Evolutionary conservation across 1,284 basidiomycete genomes (phyloP).

Genomic region (Trichosporon ovoides): DNA sequence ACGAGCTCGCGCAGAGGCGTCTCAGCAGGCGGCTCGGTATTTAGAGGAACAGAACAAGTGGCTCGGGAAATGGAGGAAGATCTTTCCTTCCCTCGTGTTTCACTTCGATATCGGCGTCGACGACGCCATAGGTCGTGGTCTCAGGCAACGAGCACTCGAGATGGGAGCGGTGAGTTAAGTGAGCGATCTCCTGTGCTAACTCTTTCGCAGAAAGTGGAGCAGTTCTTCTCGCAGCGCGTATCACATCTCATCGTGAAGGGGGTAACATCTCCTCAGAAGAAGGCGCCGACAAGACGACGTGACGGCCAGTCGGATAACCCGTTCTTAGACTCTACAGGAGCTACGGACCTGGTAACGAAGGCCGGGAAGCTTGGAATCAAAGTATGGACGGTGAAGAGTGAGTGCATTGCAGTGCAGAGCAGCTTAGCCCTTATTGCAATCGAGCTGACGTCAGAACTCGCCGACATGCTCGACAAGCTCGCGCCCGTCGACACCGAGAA

Average conservation of each 20-base stretch:
- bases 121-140: conserved; percentile 51
- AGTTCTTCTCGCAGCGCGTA: conserved; percentile 78
- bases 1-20: conserved; percentile 14
- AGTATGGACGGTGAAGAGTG: conserved; percentile 77
- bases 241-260: conserved; percentile 67
- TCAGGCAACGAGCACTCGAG: conserved; percentile 58
- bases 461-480: conserved; percentile 40
- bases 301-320: conserved; percentile 31
- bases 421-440: not conserved
- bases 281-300: conserved; percentile 15
- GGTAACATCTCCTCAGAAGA: conserved; percentile 49
- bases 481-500: conserved; percentile 50
- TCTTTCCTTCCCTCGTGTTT: conserved; percentile 78
- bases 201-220: conserved; percentile 53
- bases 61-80: conserved; percentile 72
- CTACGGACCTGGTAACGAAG: conserved; percentile 62
- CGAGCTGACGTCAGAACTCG: conserved; percentile 28
- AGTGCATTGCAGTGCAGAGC: too few relatives aligned
- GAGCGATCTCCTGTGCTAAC: not conserved
- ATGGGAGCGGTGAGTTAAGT: conserved; percentile 72
- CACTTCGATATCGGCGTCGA: conserved; percentile 64
- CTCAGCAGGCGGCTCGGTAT: conserved; percentile 9
- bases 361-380: conserved; percentile 76
- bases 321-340: conserved; percentile 48
- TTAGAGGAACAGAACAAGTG: conserved; percentile 62